Base-by-base conservation (phyloP, 805 yeast genomes). In the Cyberlindnera euphorbiiphila region DNA sequence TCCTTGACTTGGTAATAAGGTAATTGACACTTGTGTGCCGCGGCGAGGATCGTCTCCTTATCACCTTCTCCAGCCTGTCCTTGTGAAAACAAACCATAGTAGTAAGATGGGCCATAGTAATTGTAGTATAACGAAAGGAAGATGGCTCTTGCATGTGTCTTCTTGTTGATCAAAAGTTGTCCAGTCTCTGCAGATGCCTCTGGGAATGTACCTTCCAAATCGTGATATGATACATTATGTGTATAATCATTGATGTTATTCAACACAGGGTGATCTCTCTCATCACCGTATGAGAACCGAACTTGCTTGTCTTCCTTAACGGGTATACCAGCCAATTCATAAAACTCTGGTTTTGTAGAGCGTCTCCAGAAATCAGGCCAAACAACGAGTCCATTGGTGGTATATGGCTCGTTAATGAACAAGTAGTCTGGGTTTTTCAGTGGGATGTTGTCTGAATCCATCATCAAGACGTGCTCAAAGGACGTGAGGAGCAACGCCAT, bases 21-120 rank as follows among this genome's bases (percentile, higher is more conserved):
- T 36, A 72, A 59, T 2, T 61, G 58, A 21, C 71, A 60, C 9
- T 70, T 72, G 21, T 69, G 66, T 2, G 86, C 81, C 1, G 87
- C 85, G 0, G 87, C 85, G 37, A 80, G 65, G 43, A 81, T 80
- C 0, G 91, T 81, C 47, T 83, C 91, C 52, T 83, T 84, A 54
- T 84, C 91, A 28, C 85, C 85, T 60, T 79, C 81, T n/a, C 85
- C 85, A 0, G 84, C 82, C 16, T 77, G 68, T 2, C 85, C 85
- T 53, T 79, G 86, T 0, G 83, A 68, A 48, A 79, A 65, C 29
- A 79, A 56, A 3, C 84, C 80, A 51, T 79, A 79, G 54, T 72
- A 79, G 48, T 65, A 69, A 13, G 69, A 57, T 2, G 85, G 85
- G 0, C 86, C 86, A 53, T 57, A 64, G 2, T 76, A 59, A 50